Evolutionary conservation across 2,329 filamentous ascomycete species (phyloP).

Genomic region (Seiridium unicorne): DNA sequence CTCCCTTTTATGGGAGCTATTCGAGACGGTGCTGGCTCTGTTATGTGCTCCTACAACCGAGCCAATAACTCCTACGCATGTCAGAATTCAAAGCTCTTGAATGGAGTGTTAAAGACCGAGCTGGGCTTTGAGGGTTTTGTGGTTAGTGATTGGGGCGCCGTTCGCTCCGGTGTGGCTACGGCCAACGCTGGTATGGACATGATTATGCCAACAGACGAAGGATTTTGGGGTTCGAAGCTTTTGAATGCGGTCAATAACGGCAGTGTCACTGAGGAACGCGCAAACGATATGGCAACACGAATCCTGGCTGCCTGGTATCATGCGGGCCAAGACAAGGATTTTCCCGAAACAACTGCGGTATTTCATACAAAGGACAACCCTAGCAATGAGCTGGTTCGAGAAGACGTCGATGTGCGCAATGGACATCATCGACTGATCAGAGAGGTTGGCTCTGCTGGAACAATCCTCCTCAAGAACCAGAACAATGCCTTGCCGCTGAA

Average conservation of each 20-base stretch:
- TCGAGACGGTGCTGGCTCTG: constrained; percentile 72
- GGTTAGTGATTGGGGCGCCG: constrained; percentile 30
- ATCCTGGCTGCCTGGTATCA: constrained; percentile 88
- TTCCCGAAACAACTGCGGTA: constrained; percentile 44
- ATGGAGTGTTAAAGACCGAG: constrained; percentile 81
- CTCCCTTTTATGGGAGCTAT: constrained; percentile 86
- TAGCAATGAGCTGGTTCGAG: constrained; percentile 47
- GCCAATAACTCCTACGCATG: constrained; percentile 71
- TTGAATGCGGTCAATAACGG: constrained; percentile 75
- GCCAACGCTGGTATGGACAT: constrained; percentile 17
- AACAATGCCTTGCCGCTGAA: constrained; percentile 19
- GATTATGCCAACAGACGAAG: background rate
- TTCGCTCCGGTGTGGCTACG: constrained; percentile 32
- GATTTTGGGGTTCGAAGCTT: constrained; percentile 47
- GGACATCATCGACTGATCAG: constrained; percentile 73
- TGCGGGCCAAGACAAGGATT: constrained; percentile 69
- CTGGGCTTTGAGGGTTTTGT: constrained; percentile 85
- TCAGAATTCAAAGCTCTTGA: constrained; percentile 77
- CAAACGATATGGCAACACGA: constrained; percentile 85
- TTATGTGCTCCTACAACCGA: constrained; percentile 85
- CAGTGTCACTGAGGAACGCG: constrained; percentile 71
- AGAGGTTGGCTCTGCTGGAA: constrained; percentile 75
- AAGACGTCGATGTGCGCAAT: constrained; percentile 73
- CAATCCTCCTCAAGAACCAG: constrained; percentile 77
- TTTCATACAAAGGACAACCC: too few species aligned